phyloP scores from a whole-genome alignment of 345 rosid genomes.

The Rhizophora apiculata region DNA sequence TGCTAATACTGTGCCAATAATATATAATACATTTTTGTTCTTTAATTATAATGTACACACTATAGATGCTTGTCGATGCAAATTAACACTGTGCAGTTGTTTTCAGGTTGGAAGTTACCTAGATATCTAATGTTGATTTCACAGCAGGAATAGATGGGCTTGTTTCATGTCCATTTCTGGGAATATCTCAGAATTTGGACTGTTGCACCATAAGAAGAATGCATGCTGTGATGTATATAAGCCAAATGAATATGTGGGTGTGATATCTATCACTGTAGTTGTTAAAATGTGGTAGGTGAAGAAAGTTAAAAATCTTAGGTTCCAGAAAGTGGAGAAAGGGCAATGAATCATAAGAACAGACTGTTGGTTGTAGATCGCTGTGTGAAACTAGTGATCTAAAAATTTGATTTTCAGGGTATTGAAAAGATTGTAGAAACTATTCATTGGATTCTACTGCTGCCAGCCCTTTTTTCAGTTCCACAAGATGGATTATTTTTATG shows the following conservation, averaged over 20 bases:
- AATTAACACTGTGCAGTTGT: neutral
- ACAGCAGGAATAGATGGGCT: too few relatives aligned
- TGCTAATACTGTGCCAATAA: neutral
- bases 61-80: neutral
- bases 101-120: neutral
- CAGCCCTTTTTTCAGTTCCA: neutral
- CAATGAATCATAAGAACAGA: neutral
- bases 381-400: neutral
- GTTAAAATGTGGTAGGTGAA: neutral
- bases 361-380: neutral
- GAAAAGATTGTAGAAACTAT: neutral
- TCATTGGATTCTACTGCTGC: neutral
- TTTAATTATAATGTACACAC: neutral
- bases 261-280: neutral
- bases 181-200: neutral
- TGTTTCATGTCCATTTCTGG: too few relatives aligned
- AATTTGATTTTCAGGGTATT: neutral
- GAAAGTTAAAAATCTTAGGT: neutral
- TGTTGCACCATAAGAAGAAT: neutral
- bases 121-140: neutral
- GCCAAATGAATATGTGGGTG: neutral
- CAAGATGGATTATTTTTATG: neutral
- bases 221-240: neutral
- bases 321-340: neutral
- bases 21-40: neutral